Base-by-base conservation (phyloP, 257 asterid species). In the Apocynum venetum region DNA sequence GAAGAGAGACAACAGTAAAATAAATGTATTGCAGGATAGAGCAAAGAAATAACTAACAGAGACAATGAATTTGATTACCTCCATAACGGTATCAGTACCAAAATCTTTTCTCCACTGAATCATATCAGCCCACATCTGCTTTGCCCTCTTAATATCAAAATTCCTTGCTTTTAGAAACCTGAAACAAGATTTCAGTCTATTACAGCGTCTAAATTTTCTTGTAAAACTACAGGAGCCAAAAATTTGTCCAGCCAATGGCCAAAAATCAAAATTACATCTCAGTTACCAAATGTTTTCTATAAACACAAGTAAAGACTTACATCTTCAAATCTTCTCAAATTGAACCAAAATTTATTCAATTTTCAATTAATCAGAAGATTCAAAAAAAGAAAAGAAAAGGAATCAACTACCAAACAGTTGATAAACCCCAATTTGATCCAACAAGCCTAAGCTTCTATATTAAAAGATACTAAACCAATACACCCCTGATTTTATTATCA, bases 91-190 rank as follows among this genome's bases (percentile, higher is more conserved):
- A 87, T 96, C 98, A 44, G 97, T 87, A 44, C 97, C 96, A 80
- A 96, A 96, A 20, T 93, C 98, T 83, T 80, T 91, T 93, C 99
- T 89, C 99, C 99, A 96, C 61, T 90, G 96, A 78, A 96, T 83
- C 99, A 96, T 96, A 81, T 96, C 98, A 78, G 97, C 92, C 99
- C 98, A 96, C 98, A 93, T 96, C 70, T 79, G 92, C 86, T 91
- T 96, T 8, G 99, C 88, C 80, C 87, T 96, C 77, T 93, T 96
- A 19, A 90, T 79, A 77, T 96, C 99, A 78, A 93, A 93, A 80
- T 84, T 89, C 81, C 99, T 96, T 43, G 99, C 99, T 83, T 93
- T 95, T 87, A 95, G 71, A 84, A 95, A 95, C 91, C 99, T 96
- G 81, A 83, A 83, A 80, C 8, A 75, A 43, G 36, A 53, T 59